A percentile compares a stretch with the other conserved stretches of the same genome.
phyloP scores from a whole-genome alignment of 2,329 filamentous ascomycete genomes.

The Didymella keratinophila region DNA sequence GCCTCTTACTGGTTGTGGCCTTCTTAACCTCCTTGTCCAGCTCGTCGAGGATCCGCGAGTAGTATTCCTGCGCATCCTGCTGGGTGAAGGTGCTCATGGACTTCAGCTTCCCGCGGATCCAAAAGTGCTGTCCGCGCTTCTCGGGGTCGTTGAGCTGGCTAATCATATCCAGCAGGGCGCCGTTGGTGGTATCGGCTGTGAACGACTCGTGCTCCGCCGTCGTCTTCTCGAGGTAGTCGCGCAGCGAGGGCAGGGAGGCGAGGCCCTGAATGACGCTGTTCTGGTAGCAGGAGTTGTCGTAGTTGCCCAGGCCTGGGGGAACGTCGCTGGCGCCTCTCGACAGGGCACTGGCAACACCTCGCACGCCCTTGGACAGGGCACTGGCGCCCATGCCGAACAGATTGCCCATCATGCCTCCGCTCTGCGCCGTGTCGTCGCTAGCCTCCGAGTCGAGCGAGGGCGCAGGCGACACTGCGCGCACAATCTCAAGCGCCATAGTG shows the following conservation, averaged over 20 bases:
- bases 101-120: constrained; percentile 83
- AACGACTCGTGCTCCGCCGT: constrained; percentile 47
- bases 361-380: constrained; percentile 47
- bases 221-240: constrained; percentile 64
- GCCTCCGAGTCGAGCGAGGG: constrained; percentile 26
- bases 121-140: constrained; percentile 79
- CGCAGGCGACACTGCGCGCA: constrained; percentile 21
- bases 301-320: constrained; percentile 79
- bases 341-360: constrained; percentile 48
- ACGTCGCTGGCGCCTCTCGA: constrained; percentile 42
- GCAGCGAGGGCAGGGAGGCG: constrained; percentile 75
- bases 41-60: constrained; percentile 85
- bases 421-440: constrained; percentile 32
- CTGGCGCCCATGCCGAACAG: constrained; percentile 51
- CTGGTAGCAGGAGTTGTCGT: constrained; percentile 96
- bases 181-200: constrained; percentile 56
- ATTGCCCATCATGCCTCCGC: constrained; percentile 38
- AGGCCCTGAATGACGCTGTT: constrained; percentile 89
- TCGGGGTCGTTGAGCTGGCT: constrained; percentile 71
- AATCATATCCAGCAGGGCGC: constrained; percentile 70
- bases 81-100: constrained; percentile 96
- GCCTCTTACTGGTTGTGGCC: constrained; percentile 52
- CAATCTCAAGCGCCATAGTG: constrained; percentile 20
- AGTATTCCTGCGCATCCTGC: constrained; percentile 98
- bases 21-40: constrained; percentile 76